Percentiles rank a stretch among this genome's conserved stretches.
Evolutionary conservation across 345 rosid species (phyloP).

Genomic region (Bruguiera sexangula): DNA sequence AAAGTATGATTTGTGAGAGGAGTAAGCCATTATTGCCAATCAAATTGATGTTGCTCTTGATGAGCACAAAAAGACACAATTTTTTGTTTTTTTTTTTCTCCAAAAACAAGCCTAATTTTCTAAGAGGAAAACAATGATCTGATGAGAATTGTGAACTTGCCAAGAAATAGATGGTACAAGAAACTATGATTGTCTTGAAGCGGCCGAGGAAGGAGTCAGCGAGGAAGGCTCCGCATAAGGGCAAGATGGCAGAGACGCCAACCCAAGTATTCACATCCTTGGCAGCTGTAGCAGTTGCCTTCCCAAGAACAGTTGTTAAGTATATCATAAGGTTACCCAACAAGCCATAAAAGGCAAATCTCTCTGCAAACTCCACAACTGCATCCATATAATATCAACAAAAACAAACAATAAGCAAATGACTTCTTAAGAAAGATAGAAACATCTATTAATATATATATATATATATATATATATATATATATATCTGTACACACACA

Average conservation of each 20-base stretch:
- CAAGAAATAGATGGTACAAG: conserved; percentile 53
- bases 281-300: conserved; percentile 54
- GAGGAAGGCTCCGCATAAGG: conserved; percentile 62
- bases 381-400: conserved; percentile 6
- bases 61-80: too few relatives aligned
- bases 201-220: conserved; percentile 89
- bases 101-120: neutral
- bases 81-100: conserved; percentile 10
- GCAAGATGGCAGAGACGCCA: conserved; percentile 74
- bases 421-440: too few relatives aligned
- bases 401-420: neutral
- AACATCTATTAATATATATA: too few relatives aligned
- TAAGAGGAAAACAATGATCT: neutral
- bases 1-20: too few relatives aligned
- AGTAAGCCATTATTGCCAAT: too few relatives aligned
- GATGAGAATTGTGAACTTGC: conserved; percentile 23
- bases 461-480: too few relatives aligned
- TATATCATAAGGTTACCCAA: conserved; percentile 68
- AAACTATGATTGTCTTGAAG: conserved; percentile 65
- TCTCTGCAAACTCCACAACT: conserved; percentile 81
- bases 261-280: conserved; percentile 74
- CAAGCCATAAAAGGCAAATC: conserved; percentile 80
- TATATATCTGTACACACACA: too few relatives aligned
- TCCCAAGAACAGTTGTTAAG: conserved; percentile 57
- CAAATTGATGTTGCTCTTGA: too few relatives aligned